These are phyloP conservation scores for Acanthamoeba pearcei DNA, from an alignment of 208 protist genomes.

Conservation along the genomic window DNA sequence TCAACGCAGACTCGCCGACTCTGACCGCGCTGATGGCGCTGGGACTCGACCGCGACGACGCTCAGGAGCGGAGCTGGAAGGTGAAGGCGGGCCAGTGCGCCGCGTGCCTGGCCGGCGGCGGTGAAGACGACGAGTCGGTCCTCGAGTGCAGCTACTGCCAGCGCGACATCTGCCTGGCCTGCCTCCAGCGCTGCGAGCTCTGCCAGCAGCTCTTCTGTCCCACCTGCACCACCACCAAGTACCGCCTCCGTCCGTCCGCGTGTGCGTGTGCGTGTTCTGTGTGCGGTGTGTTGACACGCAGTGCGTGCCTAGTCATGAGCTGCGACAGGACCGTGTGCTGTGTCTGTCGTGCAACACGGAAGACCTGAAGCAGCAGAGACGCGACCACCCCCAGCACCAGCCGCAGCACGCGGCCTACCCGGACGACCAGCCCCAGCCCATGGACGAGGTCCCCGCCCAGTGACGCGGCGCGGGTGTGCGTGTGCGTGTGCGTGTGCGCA, in stretches of 20 bases:
- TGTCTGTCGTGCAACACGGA: not conserved
- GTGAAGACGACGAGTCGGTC: not conserved
- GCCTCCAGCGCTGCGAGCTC: conserved; percentile 25
- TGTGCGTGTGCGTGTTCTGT: not conserved
- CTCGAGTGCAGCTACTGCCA: conserved; percentile 25
- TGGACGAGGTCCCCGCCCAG: too few relatives aligned
- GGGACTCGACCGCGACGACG: not conserved
- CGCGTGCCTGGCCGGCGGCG: not conserved
- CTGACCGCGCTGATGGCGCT: not conserved
- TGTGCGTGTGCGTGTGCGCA: too few relatives aligned
- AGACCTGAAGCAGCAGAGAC: not conserved
- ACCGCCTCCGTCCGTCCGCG: not conserved
- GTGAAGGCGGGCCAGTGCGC: not conserved
- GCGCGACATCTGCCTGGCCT: not conserved
- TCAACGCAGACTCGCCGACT: not conserved
- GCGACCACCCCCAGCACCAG: not conserved
- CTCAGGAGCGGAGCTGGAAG: not conserved
- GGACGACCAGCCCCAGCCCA: too few relatives aligned
- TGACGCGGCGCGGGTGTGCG: too few relatives aligned
- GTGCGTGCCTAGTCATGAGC: not conserved
- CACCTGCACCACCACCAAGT: conserved; percentile 2
- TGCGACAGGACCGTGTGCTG: not conserved
- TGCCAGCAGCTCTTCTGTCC: conserved; percentile 10
- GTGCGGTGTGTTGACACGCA: not conserved
- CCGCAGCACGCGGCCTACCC: too few relatives aligned